Conservation (phyloP, 192 early-diverging fungal species). For the Coemansia sp. region DNA sequence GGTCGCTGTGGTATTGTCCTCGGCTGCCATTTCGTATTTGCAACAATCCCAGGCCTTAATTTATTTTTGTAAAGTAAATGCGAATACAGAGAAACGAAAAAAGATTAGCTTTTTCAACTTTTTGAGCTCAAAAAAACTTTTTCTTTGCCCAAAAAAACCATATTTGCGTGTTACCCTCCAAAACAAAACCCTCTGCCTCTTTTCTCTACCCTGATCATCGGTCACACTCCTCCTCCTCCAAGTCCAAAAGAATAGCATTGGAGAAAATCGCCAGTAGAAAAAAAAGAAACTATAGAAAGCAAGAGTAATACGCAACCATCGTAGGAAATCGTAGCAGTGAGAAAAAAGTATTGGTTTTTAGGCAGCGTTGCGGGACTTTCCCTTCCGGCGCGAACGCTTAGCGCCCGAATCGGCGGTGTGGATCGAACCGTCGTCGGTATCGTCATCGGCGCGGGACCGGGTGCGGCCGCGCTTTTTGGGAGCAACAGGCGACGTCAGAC, state of each 20-base stretch:
- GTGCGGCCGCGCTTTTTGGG: constrained; percentile 39
- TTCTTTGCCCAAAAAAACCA: no score
- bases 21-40: constrained; percentile 17
- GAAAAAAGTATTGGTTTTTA: constrained; percentile 4
- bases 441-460: constrained; percentile 37
- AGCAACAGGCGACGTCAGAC: constrained; percentile 48
- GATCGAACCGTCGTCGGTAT: constrained; percentile 32
- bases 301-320: neutral
- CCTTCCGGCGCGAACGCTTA: constrained; percentile 49
- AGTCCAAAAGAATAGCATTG: no score
- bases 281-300: neutral
- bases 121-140: no score
- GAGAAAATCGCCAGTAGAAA: neutral
- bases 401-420: constrained; percentile 26
- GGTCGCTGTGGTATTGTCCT: neutral
- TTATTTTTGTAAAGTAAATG: no score
- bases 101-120: no score
- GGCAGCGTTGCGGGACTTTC: constrained; percentile 37
- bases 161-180: no score
- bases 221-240: no score
- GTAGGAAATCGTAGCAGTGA: neutral
- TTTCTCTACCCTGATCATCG: no score
- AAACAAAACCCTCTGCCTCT: no score
- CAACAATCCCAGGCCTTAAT: neutral
- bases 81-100: neutral